Conservation (phyloP, 2,329 filamentous ascomycete species). For the Talaromyces sp. region DNA sequence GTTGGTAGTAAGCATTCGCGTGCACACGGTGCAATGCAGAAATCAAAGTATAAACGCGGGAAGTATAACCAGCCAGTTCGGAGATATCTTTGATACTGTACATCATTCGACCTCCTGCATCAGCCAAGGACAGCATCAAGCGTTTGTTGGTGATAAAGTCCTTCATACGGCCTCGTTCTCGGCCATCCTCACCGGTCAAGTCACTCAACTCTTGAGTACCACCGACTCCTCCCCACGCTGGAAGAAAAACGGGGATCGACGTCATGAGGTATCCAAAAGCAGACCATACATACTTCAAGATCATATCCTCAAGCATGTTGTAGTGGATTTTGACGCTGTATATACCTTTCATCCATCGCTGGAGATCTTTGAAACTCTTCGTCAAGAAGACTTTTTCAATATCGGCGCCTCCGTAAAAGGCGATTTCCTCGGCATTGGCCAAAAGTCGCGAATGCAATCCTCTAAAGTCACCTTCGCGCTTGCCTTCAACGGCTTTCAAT, state of each 20-base stretch:
- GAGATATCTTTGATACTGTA: constrained; percentile 98
- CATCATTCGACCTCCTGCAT: constrained; percentile 98
- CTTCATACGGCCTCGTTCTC: constrained; percentile 86
- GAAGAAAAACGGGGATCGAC: constrained; percentile 87
- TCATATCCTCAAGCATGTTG: constrained; percentile 97
- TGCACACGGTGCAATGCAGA: constrained; percentile 92
- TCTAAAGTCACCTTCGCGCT: constrained; percentile 91
- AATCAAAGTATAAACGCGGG: constrained; percentile 90
- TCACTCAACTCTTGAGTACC: constrained; percentile 62
- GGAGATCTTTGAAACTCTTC: constrained; percentile 84
- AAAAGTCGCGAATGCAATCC: constrained; percentile 86
- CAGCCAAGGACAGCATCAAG: constrained; percentile 92
- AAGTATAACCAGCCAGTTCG: constrained; percentile 92
- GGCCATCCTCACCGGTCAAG: constrained; percentile 32
- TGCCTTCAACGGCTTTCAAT: constrained; percentile 89
- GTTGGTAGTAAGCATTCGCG: constrained; percentile 76
- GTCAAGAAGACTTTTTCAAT: constrained; percentile 93
- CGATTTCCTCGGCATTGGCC: constrained; percentile 94
- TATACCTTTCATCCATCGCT: constrained; percentile 96
- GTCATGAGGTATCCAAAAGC: constrained; percentile 94
- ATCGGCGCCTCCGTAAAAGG: constrained; percentile 92
- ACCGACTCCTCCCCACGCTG: constrained; percentile 83
- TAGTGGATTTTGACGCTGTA: constrained; percentile 97
- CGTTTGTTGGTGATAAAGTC: constrained; percentile 99
- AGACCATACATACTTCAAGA: constrained; percentile 97